Base-by-base conservation (phyloP, 2,329 filamentous ascomycete species). In the Chalaropsis ovoidea region DNA sequence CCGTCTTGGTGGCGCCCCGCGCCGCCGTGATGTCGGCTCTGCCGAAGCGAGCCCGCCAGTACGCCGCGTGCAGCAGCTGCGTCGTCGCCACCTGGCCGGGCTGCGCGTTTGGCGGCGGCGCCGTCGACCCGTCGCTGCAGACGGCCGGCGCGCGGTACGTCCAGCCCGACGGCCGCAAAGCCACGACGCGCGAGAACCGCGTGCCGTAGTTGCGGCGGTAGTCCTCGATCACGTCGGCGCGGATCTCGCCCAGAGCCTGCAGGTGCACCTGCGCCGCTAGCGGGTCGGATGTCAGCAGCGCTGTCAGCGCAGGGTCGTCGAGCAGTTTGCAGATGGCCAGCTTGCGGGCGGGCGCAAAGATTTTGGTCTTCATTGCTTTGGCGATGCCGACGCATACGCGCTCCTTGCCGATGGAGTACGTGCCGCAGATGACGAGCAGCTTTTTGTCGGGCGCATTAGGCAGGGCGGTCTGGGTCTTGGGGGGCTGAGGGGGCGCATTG, bases 351-450 rank as follows among this genome's bases (percentile, higher is more conserved):
- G 90, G 85, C 0, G 93, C 93, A 72, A 88, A 99, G 68, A 99
- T 97, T 72, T 95, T 96, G 70, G 86, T 89, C 47, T 85, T 80
- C 1, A 99, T 80, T 0, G 92, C 92, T 70, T 87, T 84, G 3
- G 94, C 94, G 69, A 99, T 95, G 54, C 90, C 92, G 41, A 96
- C 80, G 73, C 93, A 97, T 69, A 99, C 92, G 49, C 92, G 87
- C 75, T 99, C 94, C 76, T 99, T 99, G 72, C 94, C 94, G 71
- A 99, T 99, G 70, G 89, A 95, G 76, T 99, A 99, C 0, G 94
- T 99, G 56, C 94, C 94, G 68, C 96, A 95, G 6, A 99, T 84
- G 4, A 99, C 89, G 0, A 99, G 82, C 1, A 99, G 68, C 66
- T 72, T 68, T 52, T 69, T 67, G 35, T 69, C 69, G 1, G 68